A percentile compares a stretch with the other conserved stretches of the same genome.
These are phyloP conservation scores for Alnus rubra DNA, from an alignment of 306 rosid genomes.

Conservation along the genomic window DNA sequence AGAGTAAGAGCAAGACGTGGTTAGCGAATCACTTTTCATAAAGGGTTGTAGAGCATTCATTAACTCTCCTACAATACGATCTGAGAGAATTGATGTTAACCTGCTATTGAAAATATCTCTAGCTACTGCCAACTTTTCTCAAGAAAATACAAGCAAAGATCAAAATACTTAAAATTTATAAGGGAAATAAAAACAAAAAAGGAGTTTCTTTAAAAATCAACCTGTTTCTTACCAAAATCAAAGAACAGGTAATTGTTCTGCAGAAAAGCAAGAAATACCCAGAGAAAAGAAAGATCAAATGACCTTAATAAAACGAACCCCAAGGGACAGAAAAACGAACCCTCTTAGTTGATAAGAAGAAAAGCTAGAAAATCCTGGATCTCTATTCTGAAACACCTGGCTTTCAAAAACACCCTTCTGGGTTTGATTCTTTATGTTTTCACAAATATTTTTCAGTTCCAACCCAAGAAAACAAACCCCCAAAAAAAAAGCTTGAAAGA, in stretches of 20 bases:
- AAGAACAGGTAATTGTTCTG: slow-evolving; percentile 22
- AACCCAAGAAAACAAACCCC: background rate
- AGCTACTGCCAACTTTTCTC: slow-evolving; percentile 48
- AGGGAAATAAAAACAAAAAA: background rate
- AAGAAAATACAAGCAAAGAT: slow-evolving; percentile 9
- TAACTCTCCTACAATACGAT: slow-evolving; percentile 62
- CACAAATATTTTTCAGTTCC: background rate
- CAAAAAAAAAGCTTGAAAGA: slow-evolving; percentile 14
- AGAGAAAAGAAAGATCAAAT: slow-evolving; percentile 9
- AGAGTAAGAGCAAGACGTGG: slow-evolving; percentile 7
- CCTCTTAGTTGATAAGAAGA: slow-evolving; percentile 21
- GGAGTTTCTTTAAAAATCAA: background rate
- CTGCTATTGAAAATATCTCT: slow-evolving; percentile 44
- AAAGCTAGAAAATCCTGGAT: slow-evolving; percentile 24
- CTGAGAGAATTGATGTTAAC: slow-evolving; percentile 37
- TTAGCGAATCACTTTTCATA: slow-evolving; percentile 54
- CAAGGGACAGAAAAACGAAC: slow-evolving; percentile 34
- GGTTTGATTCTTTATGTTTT: background rate
- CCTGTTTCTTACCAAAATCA: slow-evolving; percentile 37
- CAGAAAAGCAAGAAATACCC: background rate
- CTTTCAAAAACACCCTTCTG: slow-evolving; percentile 31
- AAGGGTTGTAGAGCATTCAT: slow-evolving; percentile 78
- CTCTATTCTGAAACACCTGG: slow-evolving; percentile 36
- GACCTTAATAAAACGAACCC: slow-evolving; percentile 25
- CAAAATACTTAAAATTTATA: background rate